Evolutionary conservation across 2,329 filamentous ascomycete genomes (phyloP).

Genomic region (Zasmidium citrigriseum): DNA sequence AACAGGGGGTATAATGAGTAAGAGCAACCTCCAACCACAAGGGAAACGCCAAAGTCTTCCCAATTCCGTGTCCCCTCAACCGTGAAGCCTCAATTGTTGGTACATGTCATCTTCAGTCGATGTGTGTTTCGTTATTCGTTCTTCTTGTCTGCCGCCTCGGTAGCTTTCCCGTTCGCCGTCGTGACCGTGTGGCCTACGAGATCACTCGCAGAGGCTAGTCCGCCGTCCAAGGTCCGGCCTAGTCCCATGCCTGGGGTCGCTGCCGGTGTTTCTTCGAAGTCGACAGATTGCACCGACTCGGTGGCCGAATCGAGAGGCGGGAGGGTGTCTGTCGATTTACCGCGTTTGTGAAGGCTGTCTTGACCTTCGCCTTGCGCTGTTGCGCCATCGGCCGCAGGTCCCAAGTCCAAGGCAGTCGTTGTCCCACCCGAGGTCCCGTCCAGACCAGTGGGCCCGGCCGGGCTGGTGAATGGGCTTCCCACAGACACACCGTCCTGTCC

Average conservation of each 20-base stretch:
- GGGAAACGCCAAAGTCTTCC: neutral
- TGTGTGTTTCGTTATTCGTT: slow-evolving; percentile 8
- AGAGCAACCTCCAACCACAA: neutral
- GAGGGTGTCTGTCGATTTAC: slow-evolving; percentile 11
- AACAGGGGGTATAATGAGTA: slow-evolving; percentile 2
- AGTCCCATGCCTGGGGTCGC: slow-evolving; percentile 12
- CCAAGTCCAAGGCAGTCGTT: slow-evolving; percentile 33
- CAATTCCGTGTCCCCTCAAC: neutral
- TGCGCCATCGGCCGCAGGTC: slow-evolving; percentile 26
- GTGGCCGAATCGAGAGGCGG: slow-evolving; percentile 5
- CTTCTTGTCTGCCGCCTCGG: slow-evolving; percentile 9
- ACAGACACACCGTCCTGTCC: slow-evolving; percentile 22
- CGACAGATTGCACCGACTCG: slow-evolving; percentile 5
- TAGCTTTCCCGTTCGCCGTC: neutral
- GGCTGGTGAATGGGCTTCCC: slow-evolving; percentile 29
- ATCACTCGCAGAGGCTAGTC: slow-evolving; percentile 1
- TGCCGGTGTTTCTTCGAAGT: slow-evolving; percentile 4
- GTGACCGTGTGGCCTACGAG: neutral
- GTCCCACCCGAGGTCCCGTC: slow-evolving; percentile 14
- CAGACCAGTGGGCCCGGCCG: slow-evolving; percentile 27
- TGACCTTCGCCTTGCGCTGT: slow-evolving; percentile 4
- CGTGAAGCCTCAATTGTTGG: neutral
- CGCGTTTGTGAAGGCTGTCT: slow-evolving; percentile 12
- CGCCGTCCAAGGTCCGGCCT: slow-evolving; percentile 10
- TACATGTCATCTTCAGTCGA: neutral